Conservation (phyloP, 2,329 filamentous ascomycete species). For the Alternaria burnsii region DNA sequence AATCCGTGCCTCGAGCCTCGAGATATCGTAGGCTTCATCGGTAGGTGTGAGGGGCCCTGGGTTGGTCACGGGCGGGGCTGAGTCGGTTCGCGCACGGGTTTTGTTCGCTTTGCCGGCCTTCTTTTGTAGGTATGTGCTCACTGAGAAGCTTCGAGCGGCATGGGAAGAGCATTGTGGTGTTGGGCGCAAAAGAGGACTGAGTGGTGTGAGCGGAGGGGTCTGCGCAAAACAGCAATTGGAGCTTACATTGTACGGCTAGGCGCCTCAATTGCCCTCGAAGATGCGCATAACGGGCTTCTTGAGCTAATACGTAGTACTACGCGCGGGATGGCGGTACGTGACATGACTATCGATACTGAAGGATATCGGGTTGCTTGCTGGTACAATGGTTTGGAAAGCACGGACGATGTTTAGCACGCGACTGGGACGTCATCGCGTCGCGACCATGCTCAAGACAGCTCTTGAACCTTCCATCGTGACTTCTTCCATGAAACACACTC, state of each 20-base stretch:
- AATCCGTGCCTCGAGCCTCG: slow-evolving; percentile 65
- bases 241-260: slow-evolving; percentile 39
- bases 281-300: slow-evolving; percentile 16
- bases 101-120: slow-evolving; percentile 63
- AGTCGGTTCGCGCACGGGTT: slow-evolving; percentile 46
- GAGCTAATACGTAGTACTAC: slow-evolving; percentile 30
- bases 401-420: slow-evolving; percentile 12
- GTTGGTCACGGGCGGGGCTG: slow-evolving; percentile 40
- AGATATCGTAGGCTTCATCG: slow-evolving; percentile 69
- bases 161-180: slow-evolving; percentile 19
- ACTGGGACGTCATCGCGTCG: slow-evolving; percentile 15
- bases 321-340: slow-evolving; percentile 35
- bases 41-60: slow-evolving; percentile 42
- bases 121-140: slow-evolving; percentile 55
- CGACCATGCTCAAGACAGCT: neutral
- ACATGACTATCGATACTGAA: slow-evolving; percentile 30
- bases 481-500: neutral
- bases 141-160: slow-evolving; percentile 52
- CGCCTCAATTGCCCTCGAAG: slow-evolving; percentile 33
- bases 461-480: neutral
- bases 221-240: slow-evolving; percentile 4
- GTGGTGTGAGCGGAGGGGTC: slow-evolving; percentile 19
- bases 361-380: slow-evolving; percentile 6
- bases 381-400: slow-evolving; percentile 5
- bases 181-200: slow-evolving; percentile 15